phyloP scores from a whole-genome alignment of 2,329 filamentous ascomycete genomes.

The Colletotrichum cereale region DNA sequence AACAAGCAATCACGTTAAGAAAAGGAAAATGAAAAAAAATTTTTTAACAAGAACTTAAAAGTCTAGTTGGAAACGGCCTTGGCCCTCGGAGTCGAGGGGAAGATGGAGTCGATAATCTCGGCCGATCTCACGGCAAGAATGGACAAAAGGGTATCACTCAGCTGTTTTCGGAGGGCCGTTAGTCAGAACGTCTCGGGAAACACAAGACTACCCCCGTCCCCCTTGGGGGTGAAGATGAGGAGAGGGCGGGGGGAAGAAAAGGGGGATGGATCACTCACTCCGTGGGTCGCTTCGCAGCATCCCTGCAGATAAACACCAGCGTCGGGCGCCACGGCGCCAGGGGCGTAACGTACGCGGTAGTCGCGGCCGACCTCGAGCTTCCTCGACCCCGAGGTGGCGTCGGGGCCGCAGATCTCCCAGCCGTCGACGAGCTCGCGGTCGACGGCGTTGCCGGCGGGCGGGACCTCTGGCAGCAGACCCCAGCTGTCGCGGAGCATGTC shows the following conservation, averaged over 20 bases:
- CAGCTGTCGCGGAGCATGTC: conserved; percentile 78
- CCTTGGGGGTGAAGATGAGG: not conserved
- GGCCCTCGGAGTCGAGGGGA: conserved; percentile 51
- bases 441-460: conserved; percentile 19
- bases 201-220: no score
- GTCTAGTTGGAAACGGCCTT: conserved; percentile 37
- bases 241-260: not conserved
- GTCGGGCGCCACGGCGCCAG: conserved; percentile 74
- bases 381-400: conserved; percentile 44
- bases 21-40: not conserved
- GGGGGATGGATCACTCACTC: conserved; percentile 69
- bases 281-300: conserved; percentile 92
- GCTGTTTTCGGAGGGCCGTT: conserved; percentile 54
- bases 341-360: conserved; percentile 81
- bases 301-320: conserved; percentile 94
- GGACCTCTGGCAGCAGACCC: conserved; percentile 70
- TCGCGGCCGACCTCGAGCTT: conserved; percentile 79
- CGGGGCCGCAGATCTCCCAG: conserved; percentile 50
- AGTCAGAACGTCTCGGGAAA: conserved; percentile 34
- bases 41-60: not conserved
- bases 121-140: conserved; percentile 81
- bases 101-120: conserved; percentile 83
- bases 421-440: conserved; percentile 48
- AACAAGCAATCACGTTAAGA: not conserved
- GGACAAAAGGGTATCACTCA: conserved; percentile 86